These are phyloP conservation scores for Iris pallida DNA, from an alignment of 116 monocot genomes.

Conservation along the genomic window DNA sequence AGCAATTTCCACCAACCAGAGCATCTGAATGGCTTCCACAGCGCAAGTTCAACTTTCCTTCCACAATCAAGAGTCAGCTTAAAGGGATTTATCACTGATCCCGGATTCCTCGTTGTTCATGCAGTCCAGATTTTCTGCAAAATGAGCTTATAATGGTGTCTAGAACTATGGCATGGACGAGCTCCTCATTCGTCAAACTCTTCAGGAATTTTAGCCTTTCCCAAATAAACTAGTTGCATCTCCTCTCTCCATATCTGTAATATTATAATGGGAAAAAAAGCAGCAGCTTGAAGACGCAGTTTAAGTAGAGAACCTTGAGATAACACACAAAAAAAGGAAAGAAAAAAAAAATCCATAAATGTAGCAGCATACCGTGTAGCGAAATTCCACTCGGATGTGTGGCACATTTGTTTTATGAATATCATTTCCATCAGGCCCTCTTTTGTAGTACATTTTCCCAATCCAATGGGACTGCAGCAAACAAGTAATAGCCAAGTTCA, in stretches of 20 bases:
- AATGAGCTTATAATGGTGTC: too few relatives aligned
- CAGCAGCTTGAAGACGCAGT: neutral
- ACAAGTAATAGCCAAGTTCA: neutral
- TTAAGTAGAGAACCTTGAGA: too few relatives aligned
- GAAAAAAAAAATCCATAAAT: neutral
- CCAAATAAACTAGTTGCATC: slow-evolving; percentile 82
- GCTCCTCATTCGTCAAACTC: slow-evolving; percentile 48
- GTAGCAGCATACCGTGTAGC: slow-evolving; percentile 41
- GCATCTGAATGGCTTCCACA: too few relatives aligned
- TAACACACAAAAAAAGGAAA: neutral
- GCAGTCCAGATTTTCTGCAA: too few relatives aligned
- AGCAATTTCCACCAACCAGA: too few relatives aligned
- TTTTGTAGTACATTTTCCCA: slow-evolving; percentile 79
- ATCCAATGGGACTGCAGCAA: slow-evolving; percentile 90
- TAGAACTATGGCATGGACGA: too few relatives aligned
- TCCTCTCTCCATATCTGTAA: slow-evolving; percentile 91
- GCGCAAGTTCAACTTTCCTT: too few relatives aligned
- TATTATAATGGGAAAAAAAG: neutral
- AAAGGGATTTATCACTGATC: too few relatives aligned
- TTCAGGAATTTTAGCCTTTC: slow-evolving; percentile 56
- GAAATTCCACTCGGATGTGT: slow-evolving; percentile 91
- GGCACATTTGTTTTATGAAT: slow-evolving; percentile 98
- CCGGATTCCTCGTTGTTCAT: too few relatives aligned
- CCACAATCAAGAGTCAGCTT: too few relatives aligned
- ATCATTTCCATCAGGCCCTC: slow-evolving; percentile 86